These are phyloP conservation scores for Trebouxia sp. DNA, from an alignment of 139 green algal genomes.

Conservation along the genomic window DNA sequence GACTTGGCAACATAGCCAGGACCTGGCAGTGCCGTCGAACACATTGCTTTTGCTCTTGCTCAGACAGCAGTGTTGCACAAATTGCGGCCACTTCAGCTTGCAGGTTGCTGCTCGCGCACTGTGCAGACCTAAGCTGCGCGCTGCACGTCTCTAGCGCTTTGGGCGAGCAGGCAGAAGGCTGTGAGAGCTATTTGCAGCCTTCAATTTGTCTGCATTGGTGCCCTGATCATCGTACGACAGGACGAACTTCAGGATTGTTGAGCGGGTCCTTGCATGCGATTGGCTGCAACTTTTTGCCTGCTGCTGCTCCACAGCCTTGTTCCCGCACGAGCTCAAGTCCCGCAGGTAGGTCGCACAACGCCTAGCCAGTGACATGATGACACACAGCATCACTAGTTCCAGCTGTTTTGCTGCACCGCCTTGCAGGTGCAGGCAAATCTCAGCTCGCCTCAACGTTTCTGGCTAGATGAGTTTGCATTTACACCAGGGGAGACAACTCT, in stretches of 20 bases:
- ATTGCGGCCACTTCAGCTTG: too few species aligned
- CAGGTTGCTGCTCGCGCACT: too few species aligned
- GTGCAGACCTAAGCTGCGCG: too few species aligned
- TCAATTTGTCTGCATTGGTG: too few species aligned
- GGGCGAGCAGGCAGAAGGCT: too few species aligned
- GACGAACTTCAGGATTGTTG: too few species aligned
- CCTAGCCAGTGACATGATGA: too few species aligned
- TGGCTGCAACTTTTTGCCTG: not conserved
- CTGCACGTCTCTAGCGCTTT: not conserved
- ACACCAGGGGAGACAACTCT: constrained; percentile 51
- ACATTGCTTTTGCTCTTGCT: not conserved
- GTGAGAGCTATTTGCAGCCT: too few species aligned
- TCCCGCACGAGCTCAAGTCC: not conserved
- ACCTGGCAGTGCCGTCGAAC: not conserved
- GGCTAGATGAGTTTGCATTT: constrained; percentile 59
- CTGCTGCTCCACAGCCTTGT: not conserved
- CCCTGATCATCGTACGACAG: too few species aligned
- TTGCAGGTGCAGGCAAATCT: constrained; percentile 5
- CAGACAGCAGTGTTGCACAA: too few species aligned
- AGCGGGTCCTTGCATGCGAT: not conserved
- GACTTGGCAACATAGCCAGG: not conserved
- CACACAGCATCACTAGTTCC: too few species aligned
- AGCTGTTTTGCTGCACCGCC: not conserved
- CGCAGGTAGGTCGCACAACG: too few species aligned
- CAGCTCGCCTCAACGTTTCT: constrained; percentile 43